Conservation (phyloP, 257 asterid genomes). For the Nyctanthes arbortristis region DNA sequence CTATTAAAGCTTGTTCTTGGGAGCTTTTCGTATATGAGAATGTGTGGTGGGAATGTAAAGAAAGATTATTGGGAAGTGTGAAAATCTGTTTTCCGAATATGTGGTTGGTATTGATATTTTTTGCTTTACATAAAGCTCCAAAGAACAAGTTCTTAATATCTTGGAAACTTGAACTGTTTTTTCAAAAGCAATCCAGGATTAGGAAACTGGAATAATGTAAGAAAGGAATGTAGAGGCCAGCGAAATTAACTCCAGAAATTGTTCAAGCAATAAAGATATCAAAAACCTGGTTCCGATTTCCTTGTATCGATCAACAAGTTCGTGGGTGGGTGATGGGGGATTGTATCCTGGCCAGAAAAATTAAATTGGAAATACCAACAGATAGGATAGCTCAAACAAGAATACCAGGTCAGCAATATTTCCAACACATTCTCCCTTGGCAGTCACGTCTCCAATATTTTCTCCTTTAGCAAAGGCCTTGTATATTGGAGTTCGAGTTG, state of each 20-base stretch:
- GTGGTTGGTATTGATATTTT: too few species aligned
- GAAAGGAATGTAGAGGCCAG: neutral
- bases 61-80: too few species aligned
- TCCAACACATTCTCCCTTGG: slow-evolving; percentile 97
- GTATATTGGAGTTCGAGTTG: slow-evolving; percentile 97
- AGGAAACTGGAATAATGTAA: neutral
- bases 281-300: neutral
- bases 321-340: too few species aligned
- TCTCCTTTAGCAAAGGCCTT: slow-evolving; percentile 99
- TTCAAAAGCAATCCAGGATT: neutral
- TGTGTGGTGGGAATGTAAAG: too few species aligned
- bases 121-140: too few species aligned
- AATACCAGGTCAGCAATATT: slow-evolving; percentile 95
- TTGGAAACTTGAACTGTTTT: neutral
- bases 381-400: slow-evolving; percentile 17
- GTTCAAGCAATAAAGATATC: neutral
- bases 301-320: too few species aligned
- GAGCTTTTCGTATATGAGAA: too few species aligned
- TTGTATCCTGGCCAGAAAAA: slow-evolving; percentile 16
- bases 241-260: neutral
- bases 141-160: too few species aligned
- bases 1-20: too few species aligned
- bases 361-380: slow-evolving; percentile 14
- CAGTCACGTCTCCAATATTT: slow-evolving; percentile 99
- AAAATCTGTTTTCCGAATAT: too few species aligned